Percentiles rank a stretch among this genome's conserved stretches.
Evolutionary conservation across 2,329 filamentous ascomycete genomes (phyloP).

Genomic region (Seiridium unicorne): DNA sequence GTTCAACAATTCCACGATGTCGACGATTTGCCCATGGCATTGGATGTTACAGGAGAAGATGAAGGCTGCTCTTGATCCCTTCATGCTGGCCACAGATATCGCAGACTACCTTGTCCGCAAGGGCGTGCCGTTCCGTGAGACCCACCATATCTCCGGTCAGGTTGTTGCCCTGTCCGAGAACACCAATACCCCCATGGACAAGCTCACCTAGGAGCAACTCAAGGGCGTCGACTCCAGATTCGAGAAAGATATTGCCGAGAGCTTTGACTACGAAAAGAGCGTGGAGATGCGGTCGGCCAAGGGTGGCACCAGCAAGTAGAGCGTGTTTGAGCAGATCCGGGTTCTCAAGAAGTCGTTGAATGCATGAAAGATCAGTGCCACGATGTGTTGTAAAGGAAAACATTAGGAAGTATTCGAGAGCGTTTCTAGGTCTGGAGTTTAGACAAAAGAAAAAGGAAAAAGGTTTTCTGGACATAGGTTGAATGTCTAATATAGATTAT

Average conservation of each 20-base stretch:
- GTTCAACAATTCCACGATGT: background rate
- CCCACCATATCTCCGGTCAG: conserved; percentile 76
- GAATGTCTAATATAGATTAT: background rate
- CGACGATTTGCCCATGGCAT: background rate
- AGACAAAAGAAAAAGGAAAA: background rate
- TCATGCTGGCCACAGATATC: conserved; percentile 77
- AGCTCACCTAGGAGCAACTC: conserved; percentile 65
- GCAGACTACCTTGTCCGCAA: conserved; percentile 68
- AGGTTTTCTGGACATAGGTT: background rate
- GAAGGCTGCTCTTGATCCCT: conserved; percentile 73
- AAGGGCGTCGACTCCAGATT: conserved; percentile 64
- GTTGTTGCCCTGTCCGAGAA: conserved; percentile 73
- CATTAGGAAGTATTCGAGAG: background rate
- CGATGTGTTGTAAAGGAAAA: background rate
- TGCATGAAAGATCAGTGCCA: conserved; percentile 8
- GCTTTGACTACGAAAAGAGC: conserved; percentile 79
- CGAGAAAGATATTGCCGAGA: conserved; percentile 65
- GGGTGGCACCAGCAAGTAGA: conserved; percentile 74
- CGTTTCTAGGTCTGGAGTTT: background rate
- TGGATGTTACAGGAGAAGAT: too few species aligned
- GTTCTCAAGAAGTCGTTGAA: conserved; percentile 39
- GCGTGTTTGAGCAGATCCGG: conserved; percentile 63
- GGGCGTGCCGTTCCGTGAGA: conserved; percentile 78
- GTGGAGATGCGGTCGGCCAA: conserved; percentile 77
- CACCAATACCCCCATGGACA: conserved; percentile 66